A percentile compares a stretch with the other conserved stretches of the same genome.
Conservation (phyloP, 2,329 filamentous ascomycete species). For the Colletotrichum horii region DNA sequence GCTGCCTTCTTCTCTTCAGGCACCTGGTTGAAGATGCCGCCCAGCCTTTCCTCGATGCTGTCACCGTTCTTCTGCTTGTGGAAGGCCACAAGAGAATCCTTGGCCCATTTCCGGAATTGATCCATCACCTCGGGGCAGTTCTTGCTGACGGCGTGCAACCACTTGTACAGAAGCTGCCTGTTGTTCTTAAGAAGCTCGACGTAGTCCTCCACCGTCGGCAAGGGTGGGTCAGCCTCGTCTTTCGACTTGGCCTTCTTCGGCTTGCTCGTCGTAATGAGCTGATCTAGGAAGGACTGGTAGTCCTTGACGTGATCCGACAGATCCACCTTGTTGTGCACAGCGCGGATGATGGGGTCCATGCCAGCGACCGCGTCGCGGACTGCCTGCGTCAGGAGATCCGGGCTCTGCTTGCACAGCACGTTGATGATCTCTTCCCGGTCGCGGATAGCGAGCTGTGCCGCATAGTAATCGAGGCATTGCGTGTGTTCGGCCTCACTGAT, state of each 20-base stretch:
- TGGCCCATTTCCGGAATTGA: slow-evolving; percentile 66
- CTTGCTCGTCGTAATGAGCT: slow-evolving; percentile 68
- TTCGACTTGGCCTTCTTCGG: slow-evolving; percentile 39
- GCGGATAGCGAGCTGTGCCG: slow-evolving; percentile 71
- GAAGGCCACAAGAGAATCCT: slow-evolving; percentile 63
- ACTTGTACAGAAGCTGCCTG: slow-evolving; percentile 67
- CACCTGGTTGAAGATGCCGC: slow-evolving; percentile 51
- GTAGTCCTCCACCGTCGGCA: slow-evolving; percentile 73
- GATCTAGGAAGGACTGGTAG: slow-evolving; percentile 70
- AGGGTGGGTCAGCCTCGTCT: slow-evolving; percentile 35
- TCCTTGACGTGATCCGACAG: slow-evolving; percentile 72
- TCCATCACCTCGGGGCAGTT: slow-evolving; percentile 70
- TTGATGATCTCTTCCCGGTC: slow-evolving; percentile 76
- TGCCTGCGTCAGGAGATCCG: slow-evolving; percentile 74
- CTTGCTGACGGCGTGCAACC: slow-evolving; percentile 71
- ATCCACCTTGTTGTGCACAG: slow-evolving; percentile 74
- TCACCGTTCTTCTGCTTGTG: slow-evolving; percentile 30
- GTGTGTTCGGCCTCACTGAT: slow-evolving; percentile 66
- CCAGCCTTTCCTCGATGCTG: slow-evolving; percentile 43
- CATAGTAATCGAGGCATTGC: slow-evolving; percentile 72
- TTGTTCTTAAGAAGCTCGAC: slow-evolving; percentile 71
- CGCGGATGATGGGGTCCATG: slow-evolving; percentile 77
- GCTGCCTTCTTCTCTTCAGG: slow-evolving; percentile 46
- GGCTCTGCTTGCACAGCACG: slow-evolving; percentile 69
- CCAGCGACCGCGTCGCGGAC: slow-evolving; percentile 69